Conservation (phyloP, 805 yeast species). For the Debaryomyces maramus region DNA sequence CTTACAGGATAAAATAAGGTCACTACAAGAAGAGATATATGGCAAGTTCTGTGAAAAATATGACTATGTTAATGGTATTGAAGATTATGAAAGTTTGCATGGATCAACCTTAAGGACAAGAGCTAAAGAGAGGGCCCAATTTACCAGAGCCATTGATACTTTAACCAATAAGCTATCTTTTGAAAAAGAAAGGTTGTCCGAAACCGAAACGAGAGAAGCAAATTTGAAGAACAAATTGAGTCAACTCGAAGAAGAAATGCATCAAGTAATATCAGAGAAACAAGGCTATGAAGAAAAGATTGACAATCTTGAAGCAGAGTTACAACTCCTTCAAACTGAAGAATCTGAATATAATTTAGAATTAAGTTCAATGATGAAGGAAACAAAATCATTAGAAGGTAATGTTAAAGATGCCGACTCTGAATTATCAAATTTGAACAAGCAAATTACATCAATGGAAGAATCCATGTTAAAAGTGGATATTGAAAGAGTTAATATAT, state of each 20-base stretch:
- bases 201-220: conserved; percentile 48
- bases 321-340: conserved; percentile 23
- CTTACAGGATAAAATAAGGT: conserved; percentile 16
- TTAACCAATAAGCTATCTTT: conserved; percentile 62
- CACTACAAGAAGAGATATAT: conserved; percentile 49
- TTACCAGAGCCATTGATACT: conserved; percentile 59
- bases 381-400: conserved; percentile 30
- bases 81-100: conserved; percentile 69
- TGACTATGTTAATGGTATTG: conserved; percentile 52
- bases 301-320: conserved; percentile 29
- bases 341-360: conserved; percentile 10
- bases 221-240: conserved; percentile 42
- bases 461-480: conserved; percentile 55
- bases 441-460: conserved; percentile 42
- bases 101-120: conserved; percentile 58
- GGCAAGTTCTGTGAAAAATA: conserved; percentile 53
- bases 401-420: conserved; percentile 38
- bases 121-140: conserved; percentile 60
- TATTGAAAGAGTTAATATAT: conserved; percentile 55
- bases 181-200: conserved; percentile 59
- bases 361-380: conserved; percentile 21
- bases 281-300: conserved; percentile 22
- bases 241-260: conserved; percentile 34
- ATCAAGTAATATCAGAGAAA: conserved; percentile 32
- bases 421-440: conserved; percentile 28